A percentile compares a stretch with the other conserved stretches of the same genome.
Evolutionary conservation across 768 basidiomycete genomes (phyloP).

Genomic region (Lactarius sp.): DNA sequence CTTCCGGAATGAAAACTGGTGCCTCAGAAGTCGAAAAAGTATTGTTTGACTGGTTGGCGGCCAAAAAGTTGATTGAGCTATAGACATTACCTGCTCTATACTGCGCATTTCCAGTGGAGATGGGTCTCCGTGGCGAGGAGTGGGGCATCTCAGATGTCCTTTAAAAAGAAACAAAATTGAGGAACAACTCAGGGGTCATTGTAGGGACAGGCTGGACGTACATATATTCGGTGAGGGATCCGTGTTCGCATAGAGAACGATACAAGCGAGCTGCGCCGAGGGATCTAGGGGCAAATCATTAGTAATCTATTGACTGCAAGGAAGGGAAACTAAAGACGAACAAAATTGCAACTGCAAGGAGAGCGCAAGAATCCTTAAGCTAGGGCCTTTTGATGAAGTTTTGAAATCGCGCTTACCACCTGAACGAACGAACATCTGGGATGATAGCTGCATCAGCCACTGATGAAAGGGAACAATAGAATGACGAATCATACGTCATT

Average conservation of each 20-base stretch:
- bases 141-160: not conserved
- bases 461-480: not conserved
- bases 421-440: slow-evolving; percentile 3
- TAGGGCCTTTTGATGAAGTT: not conserved
- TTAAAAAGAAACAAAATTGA: not conserved
- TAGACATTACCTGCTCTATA: too few relatives aligned
- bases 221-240: slow-evolving; percentile 11
- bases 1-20: too few relatives aligned
- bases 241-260: not conserved
- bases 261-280: slow-evolving; percentile 17
- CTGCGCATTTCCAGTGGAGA: too few relatives aligned
- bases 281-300: not conserved
- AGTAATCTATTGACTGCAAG: not conserved
- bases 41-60: too few relatives aligned
- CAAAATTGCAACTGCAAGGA: not conserved
- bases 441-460: not conserved
- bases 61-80: too few relatives aligned
- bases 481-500: slow-evolving; percentile 3
- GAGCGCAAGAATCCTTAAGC: not conserved
- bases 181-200: not conserved
- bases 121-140: not conserved
- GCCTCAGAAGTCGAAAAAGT: too few relatives aligned
- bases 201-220: not conserved
- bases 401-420: slow-evolving; percentile 2
- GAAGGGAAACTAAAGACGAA: not conserved